phyloP scores from a whole-genome alignment of 2,329 filamentous ascomycete genomes.

The Lecanosticta acicola region DNA sequence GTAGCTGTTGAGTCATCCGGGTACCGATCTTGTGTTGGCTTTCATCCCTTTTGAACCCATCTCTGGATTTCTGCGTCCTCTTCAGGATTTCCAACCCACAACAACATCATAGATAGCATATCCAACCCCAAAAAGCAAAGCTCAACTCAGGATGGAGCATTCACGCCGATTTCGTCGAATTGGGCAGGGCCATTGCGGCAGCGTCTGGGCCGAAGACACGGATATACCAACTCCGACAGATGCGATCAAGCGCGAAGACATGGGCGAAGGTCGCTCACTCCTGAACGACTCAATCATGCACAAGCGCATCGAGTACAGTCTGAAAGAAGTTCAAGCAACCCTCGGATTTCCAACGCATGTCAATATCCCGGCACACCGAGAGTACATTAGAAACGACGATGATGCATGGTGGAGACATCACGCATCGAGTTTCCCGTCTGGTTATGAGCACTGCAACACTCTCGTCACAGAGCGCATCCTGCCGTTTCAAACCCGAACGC shows the following conservation, averaged over 20 bases:
- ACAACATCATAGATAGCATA: no score
- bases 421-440: not conserved
- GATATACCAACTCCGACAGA: not conserved
- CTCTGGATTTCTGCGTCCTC: no score
- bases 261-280: not conserved
- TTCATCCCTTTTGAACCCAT: no score
- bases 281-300: slow-evolving; percentile 5
- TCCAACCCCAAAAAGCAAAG: no score
- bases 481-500: not conserved
- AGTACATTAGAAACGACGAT: not conserved
- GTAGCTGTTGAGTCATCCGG: no score
- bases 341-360: not conserved
- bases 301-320: not conserved
- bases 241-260: slow-evolving; percentile 3
- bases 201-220: not conserved
- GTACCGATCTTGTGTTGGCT: no score
- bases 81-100: no score
- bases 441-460: not conserved
- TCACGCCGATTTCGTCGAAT: no score
- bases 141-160: no score
- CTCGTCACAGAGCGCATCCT: slow-evolving; percentile 3
- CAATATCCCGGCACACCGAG: not conserved
- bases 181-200: slow-evolving; percentile 3
- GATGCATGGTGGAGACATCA: not conserved
- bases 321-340: not conserved